Base-by-base conservation (phyloP, 2,329 filamentous ascomycete species). In the Aspergillus chevalieri region DNA sequence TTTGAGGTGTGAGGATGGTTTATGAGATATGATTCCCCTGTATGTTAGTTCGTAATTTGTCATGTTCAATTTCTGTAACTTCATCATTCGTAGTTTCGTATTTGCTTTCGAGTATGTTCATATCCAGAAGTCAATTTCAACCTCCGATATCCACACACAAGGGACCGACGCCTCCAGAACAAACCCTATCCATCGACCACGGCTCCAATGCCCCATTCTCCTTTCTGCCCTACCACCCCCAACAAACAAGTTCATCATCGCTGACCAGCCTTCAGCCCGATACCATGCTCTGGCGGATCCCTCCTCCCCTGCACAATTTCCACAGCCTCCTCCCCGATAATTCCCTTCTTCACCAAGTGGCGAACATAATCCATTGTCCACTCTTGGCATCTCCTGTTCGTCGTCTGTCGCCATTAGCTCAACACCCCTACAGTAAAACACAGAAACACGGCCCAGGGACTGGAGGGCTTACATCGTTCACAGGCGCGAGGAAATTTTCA, bases 1-100 rank as follows among this genome's bases (percentile, higher is more conserved):
- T 86, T 67, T 86, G 71, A 74, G 51, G 39, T 33, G 41, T 47
- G 28, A 46, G 41, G 44, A 34, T 26, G 24, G 38, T 50, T 60
- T 50, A 61, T 55, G 58, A 60, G 33, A 58, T 48, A 62, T 59
- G 59, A 62, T 60, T 61, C 61, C 60, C 60, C 59, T 57, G 53
- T 50, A 51, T 48, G 39, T 15, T 38, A 22, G 38, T 48, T 51
- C 52, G 28, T 47, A 19, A 51, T 53, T 24, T 44, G 14, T 44
- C 12, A 41, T 24, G 17, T 45, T 39, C 45, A 3, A 38, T 44
- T n/a, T 28, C 10, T 43, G 17, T 24, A 21, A n/a, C 10, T 34
- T 14, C 33, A 9, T 17, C 17, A 12, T 38, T 7, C 7, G 14
- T 39, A 15, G 36, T 3, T 8, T 38, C 7, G 9, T n/a, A 24